These are phyloP conservation scores for Coleophoma crateriformis DNA, from an alignment of 2,329 filamentous ascomycete species.

Conservation along the genomic window DNA sequence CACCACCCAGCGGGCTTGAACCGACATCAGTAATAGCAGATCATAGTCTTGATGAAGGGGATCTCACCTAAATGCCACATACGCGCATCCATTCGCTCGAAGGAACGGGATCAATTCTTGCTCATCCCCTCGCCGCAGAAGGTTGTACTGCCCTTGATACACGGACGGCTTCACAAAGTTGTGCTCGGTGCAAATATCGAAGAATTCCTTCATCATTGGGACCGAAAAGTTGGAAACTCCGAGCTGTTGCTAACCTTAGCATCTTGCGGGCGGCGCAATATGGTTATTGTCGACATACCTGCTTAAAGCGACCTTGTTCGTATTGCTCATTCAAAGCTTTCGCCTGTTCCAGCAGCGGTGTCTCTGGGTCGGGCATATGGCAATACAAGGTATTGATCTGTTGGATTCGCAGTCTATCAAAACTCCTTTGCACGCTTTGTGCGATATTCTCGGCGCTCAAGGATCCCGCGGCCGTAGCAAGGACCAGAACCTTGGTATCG, in stretches of 20 bases:
- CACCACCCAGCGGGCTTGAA: conserved; percentile 28
- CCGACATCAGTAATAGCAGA: neutral
- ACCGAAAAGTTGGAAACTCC: conserved; percentile 23
- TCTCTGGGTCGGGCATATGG: conserved; percentile 15
- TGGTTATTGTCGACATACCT: conserved; percentile 1
- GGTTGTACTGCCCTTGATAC: conserved; percentile 25
- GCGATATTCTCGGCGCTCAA: conserved; percentile 1
- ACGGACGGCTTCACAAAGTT: conserved; percentile 23
- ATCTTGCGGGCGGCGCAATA: neutral
- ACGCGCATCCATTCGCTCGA: neutral
- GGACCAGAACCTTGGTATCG: conserved; percentile 5
- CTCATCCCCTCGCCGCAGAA: neutral
- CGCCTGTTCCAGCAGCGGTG: conserved; percentile 15
- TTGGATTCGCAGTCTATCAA: neutral
- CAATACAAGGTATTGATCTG: conserved; percentile 4
- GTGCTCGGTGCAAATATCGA: conserved; percentile 18
- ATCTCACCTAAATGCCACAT: neutral
- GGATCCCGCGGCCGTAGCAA: neutral
- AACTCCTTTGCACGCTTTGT: neutral
- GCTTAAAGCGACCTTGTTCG: conserved; percentile 19
- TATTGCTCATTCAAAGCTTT: conserved; percentile 20
- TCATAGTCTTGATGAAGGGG: neutral
- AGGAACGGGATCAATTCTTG: neutral
- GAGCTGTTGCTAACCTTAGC: conserved; percentile 6
- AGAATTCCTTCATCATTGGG: conserved; percentile 13